Evolutionary conservation across 495 filamentous ascomycete genomes (phyloP).

Genomic region (Penicillium odoratum): DNA sequence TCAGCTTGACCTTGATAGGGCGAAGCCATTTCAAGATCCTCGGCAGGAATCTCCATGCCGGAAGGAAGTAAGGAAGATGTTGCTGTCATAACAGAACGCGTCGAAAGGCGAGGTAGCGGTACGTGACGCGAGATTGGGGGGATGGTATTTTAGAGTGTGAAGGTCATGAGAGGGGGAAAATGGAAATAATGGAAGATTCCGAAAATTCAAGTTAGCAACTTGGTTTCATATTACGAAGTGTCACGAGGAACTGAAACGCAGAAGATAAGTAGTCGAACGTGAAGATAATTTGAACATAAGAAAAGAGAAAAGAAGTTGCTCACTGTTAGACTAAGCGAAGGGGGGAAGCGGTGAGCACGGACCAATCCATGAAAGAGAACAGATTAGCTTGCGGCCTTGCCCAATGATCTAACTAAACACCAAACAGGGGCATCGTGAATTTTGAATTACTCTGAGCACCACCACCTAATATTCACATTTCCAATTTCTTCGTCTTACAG

Average conservation of each 20-base stretch:
- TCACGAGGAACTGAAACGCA: neutral
- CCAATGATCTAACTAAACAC: slow-evolving; percentile 29
- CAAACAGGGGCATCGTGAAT: slow-evolving; percentile 16
- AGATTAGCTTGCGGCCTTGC: slow-evolving; percentile 40
- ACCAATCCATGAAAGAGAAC: slow-evolving; percentile 46
- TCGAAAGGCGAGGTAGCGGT: slow-evolving; percentile 10
- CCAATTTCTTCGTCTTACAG: slow-evolving; percentile 6
- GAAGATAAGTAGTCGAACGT: slow-evolving; percentile 1
- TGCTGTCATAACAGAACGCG: slow-evolving; percentile 41
- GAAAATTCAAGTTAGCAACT: neutral
- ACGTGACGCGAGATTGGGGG: slow-evolving; percentile 26
- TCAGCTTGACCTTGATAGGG: slow-evolving; percentile 53
- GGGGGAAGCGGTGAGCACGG: slow-evolving; percentile 35
- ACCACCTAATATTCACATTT: neutral
- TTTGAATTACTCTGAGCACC: slow-evolving; percentile 1
- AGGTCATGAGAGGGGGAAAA: neutral
- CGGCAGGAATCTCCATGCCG: slow-evolving; percentile 44
- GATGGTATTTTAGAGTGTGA: slow-evolving; percentile 9
- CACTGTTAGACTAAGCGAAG: slow-evolving; percentile 40
- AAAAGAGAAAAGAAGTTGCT: slow-evolving; percentile 12
- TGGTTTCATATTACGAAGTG: neutral
- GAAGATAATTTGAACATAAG: slow-evolving; percentile 14
- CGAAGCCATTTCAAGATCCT: slow-evolving; percentile 57
- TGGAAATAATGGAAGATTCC: neutral
- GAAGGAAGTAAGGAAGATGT: slow-evolving; percentile 33